Base-by-base conservation (phyloP, 2,329 filamentous ascomycete genomes). In the Verticillium zaregamsianum region DNA sequence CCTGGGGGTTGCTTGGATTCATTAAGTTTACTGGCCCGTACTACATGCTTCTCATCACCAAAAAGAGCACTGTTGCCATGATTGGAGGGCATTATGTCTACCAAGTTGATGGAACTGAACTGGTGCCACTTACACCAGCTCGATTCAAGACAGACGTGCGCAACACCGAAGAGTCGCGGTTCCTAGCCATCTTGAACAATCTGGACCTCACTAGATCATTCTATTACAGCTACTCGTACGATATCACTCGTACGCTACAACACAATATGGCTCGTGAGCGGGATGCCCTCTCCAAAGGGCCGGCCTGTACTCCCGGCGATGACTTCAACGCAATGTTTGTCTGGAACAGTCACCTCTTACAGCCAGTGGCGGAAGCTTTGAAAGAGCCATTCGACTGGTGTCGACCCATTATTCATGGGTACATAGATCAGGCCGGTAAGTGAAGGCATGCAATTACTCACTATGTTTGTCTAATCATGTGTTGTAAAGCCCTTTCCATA, bases 171-270 rank as follows among this genome's bases (percentile, higher is more conserved):
- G 95, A 99, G 76, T 88, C 90, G 45, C 88, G 94, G 32, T 98
- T 96, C 70, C 82, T 98, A 37, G 85, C 86, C 31, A 98, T 97
- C 59, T 81, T 99, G 55, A 93, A 91, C 72, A 96, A 96, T 67
- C 82, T 99, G 35, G 95, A 99, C 73, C 79, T 99, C 63, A 93
- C 90, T 0, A 86, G 90, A 61, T 96, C 91, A 0, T 99, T 99
- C 74, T 99, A 99, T 76, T 99, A 97, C 79, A 97, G 94, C 78
- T 97, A 97, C 73, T 96, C 94, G 0, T 99, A 99, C 77, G 92
- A 99, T 72, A 90, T 98, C 67, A 99, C 95, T 0, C 86, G 89
- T 60, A 96, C 93, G 1, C 79, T 99, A 56, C 95, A 99, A 73
- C 88, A 94, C 70, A 99, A 99, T 70, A 93, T 99, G 64, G 89